Base-by-base conservation (phyloP, 257 asterid genomes). In the Solanum pimpinellifolium region DNA sequence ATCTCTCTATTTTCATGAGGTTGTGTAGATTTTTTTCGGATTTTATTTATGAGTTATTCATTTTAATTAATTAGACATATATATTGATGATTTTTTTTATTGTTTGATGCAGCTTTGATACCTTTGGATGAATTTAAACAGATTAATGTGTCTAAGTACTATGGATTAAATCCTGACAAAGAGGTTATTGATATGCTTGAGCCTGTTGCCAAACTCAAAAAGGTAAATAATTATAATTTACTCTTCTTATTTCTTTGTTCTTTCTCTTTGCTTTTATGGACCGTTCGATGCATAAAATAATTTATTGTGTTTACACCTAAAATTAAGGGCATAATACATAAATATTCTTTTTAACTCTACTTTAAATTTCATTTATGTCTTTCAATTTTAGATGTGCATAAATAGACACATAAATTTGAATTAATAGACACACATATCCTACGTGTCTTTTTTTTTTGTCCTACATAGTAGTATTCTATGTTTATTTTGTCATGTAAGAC, bases 141-240 rank as follows among this genome's bases (percentile, higher is more conserved):
- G 85, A 91, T 90, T 6, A 92, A 90, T 46, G 94, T 94, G 12
- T 90, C 93, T 23, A 91, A 94, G 80, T 81, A 83, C 42, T 95
- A 95, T 88, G 98, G 98, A 35, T 93, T 95, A 49, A 89, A 62
- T 88, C 98, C 97, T 86, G 97, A 95, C 83, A 89, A 94, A 69
- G 93, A 93, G 84, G 93, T 93, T 93, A 98, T 95, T 86, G 94
- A 93, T 78, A 86, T 94, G 94, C 98, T 95, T 35, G 92, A 93
- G 37, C 69, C 88, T 11, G 90, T 92, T 77, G 86, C 96, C 91
- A 91, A 66, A 89, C 86, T 83, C 66, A 91, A 86, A 87, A 86
- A 75, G 90, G 98, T 95, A 83, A 12, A 20, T 5, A 37, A 9
- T 8, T 27, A 23, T 70, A 3, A 20, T 13, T 33, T n/a, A 69